Base-by-base conservation (phyloP, 176 grass and related monocot genomes). In the Poa annua region DNA sequence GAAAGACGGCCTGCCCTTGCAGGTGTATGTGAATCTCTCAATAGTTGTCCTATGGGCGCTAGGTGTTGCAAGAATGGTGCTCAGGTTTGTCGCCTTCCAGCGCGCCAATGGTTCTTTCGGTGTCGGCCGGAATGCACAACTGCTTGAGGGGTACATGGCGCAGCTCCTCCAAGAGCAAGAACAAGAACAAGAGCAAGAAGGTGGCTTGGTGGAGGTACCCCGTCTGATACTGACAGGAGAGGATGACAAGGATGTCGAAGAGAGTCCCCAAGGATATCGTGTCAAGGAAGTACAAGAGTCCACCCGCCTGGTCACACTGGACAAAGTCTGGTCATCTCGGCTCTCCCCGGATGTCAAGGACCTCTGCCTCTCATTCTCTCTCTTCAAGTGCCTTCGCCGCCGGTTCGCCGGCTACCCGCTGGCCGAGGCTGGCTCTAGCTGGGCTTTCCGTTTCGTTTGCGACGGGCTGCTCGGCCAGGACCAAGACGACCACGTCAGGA, bases 331-430 rank as follows among this genome's bases (percentile, higher is more conserved):
- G 75, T 77, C 36, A 25, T 36, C 20, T 29, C 11, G 2, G 0
- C 17, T 4, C 5, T 15, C 19, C 19, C 20, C 3, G 20, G 2
- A 9, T 20, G 33, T 77, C 33, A 57, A 47, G 60, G 77, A 65
- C 14, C 42, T 65, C 3, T 64, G 41, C 57, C 76, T 78, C 3
- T 62, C 76, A 22, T 78, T 78, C 21, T 57, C 22, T 1, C 76
- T 78, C 11, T 61, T 78, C 76, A 78, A 78, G 21, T 63, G 56
- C 76, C 14, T 62, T n/a, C 76, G 76, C 56, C 9, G 76, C 22
- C 13, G 76, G 38, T 63, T 78, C 14, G 76, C 76, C 22, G 76
- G 76, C 0, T 47, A 45, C 56, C 56, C 0, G 25, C 60, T 66
- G 1, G 42, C 76, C 0, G 39, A 80, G 77, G 77, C 61, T 12